Base-by-base conservation (phyloP, 768 basidiomycete species). In the Podaxis sp. region DNA sequence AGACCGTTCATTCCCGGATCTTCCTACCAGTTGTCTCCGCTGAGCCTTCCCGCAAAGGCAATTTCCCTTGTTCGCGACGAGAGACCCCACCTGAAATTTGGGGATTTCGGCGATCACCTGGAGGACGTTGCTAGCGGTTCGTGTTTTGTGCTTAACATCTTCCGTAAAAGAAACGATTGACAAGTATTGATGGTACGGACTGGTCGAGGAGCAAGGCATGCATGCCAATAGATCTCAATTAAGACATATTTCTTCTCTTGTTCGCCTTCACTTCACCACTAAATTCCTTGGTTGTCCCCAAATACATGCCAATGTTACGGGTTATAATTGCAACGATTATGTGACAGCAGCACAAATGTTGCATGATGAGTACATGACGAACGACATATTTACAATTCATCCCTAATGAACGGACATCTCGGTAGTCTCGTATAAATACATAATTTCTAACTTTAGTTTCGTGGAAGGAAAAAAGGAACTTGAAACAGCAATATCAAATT, bases 41-140 rank as follows among this genome's bases (percentile, higher is more conserved):
- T 78, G 0, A 76, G 78, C 37, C 67, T 81, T 3, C 85, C 87
- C 0, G 65, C 69, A 4, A 78, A 76, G 9, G 85, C 87, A 1
- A 69, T 84, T 12, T 66, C 72, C 3, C 74, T 85, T 1, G 84
- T 89, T 15, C 77, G 76, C 41, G 80, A 85, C 49, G 69, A 75
- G 46, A 76, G 75, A n/a, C 72, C 79, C 57, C 86, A 89, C 61
- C 74, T 79, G 61, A 76, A 80, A 51, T 86, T 93, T 59, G 88
- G 86, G 4, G 91, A 93, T 70, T 93, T 93, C 64, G 91, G 93
- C 61, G 91, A 93, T 66, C 89, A 93, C 74, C 72, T 93, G 50
- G 91, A 91, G 73, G 86, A 91, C 72, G 86, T 87, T 53, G 82
- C 77, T 4, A 82, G 84, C 61, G 82, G 82, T 80, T 50, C 56